phyloP scores from a whole-genome alignment of 352 stramenopile species.

The Phytophthora palmivora region DNA sequence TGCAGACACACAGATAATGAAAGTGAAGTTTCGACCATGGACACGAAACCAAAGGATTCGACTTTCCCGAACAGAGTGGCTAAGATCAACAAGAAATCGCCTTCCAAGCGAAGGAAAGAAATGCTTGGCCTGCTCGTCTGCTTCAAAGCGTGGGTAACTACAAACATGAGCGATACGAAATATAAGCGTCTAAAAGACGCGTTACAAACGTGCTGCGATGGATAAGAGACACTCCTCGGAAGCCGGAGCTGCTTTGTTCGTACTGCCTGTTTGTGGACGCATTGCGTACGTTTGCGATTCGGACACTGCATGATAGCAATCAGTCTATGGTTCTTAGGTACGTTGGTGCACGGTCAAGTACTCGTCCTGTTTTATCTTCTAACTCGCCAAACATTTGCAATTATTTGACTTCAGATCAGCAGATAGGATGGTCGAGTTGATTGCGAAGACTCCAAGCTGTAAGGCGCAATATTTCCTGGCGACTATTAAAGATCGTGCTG shows the following conservation, averaged over 20 bases:
- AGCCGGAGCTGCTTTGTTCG: not conserved
- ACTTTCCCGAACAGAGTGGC: not conserved
- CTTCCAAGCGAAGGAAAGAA: not conserved
- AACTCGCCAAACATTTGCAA: too few relatives aligned
- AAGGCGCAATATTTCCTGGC: not conserved
- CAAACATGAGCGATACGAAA: not conserved
- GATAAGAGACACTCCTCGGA: not conserved
- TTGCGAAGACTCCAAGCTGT: not conserved
- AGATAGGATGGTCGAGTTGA: conserved; percentile 1
- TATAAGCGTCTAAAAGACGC: not conserved
- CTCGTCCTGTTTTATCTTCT: too few relatives aligned
- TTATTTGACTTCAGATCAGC: not conserved
- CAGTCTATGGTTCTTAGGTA: not conserved
- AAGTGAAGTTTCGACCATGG: too few relatives aligned
- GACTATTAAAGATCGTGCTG: not conserved
- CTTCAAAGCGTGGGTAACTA: not conserved
- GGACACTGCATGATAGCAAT: too few relatives aligned
- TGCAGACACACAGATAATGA: not conserved
- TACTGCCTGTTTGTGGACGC: not conserved
- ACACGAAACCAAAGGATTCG: not conserved
- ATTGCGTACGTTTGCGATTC: not conserved
- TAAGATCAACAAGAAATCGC: not conserved
- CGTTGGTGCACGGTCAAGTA: too few relatives aligned
- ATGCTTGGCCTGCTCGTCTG: not conserved
- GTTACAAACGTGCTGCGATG: not conserved